Conservation (phyloP, 768 basidiomycete species). For the Lactarius sanguifluus region DNA sequence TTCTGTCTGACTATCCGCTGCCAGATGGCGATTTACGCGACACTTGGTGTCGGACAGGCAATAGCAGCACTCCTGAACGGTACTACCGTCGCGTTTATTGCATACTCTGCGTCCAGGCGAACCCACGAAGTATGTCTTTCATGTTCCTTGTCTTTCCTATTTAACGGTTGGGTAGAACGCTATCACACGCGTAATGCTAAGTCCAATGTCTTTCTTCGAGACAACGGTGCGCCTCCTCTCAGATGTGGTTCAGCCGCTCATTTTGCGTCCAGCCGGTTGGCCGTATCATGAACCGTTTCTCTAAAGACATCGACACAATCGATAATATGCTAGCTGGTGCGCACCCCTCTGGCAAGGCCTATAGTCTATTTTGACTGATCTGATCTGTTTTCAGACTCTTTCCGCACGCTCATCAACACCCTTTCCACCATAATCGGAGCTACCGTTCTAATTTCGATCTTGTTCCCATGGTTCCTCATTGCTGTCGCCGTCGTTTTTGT, state of each 20-base stretch:
- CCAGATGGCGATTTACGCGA: slow-evolving; percentile 82
- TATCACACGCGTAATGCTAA: slow-evolving; percentile 70
- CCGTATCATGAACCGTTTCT: slow-evolving; percentile 87
- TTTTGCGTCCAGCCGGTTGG: slow-evolving; percentile 59
- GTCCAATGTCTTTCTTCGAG: slow-evolving; percentile 90
- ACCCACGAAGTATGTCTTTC: slow-evolving; percentile 53
- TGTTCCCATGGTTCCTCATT: slow-evolving; percentile 84
- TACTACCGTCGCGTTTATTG: slow-evolving; percentile 58
- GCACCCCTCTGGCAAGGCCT: not conserved
- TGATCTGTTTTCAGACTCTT: slow-evolving; percentile 47
- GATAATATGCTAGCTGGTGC: slow-evolving; percentile 68
- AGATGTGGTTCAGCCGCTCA: slow-evolving; percentile 11
- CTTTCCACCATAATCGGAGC: slow-evolving; percentile 67
- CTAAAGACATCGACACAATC: slow-evolving; percentile 82
- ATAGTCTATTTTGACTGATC: slow-evolving; percentile 13
- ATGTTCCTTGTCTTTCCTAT: not conserved
- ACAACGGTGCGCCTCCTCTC: slow-evolving; percentile 55
- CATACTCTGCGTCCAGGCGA: slow-evolving; percentile 72
- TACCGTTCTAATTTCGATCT: slow-evolving; percentile 71
- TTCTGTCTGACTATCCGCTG: not conserved
- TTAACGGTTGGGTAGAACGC: slow-evolving; percentile 46
- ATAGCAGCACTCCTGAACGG: slow-evolving; percentile 69
- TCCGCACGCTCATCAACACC: slow-evolving; percentile 71
- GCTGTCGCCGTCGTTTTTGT: slow-evolving; percentile 59
- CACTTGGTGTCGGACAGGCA: slow-evolving; percentile 69